These are phyloP conservation scores for Thalia dealbata DNA, from an alignment of 176 grass and related monocot species.

Conservation along the genomic window DNA sequence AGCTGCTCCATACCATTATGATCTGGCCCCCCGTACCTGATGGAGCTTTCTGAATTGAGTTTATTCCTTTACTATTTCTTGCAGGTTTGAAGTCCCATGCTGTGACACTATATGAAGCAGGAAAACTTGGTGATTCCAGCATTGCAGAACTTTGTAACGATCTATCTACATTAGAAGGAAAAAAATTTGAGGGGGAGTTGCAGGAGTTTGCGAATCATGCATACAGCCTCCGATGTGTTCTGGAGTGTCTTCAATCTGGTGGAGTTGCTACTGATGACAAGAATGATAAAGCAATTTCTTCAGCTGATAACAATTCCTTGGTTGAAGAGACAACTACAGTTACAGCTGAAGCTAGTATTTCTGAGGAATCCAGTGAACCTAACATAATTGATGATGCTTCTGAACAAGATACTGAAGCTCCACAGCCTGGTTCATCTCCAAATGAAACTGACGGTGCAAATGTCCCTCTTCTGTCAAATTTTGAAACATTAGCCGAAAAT, in stretches of 20 bases:
- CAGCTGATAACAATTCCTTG: constrained; percentile 25
- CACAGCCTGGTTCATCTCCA: constrained; percentile 7
- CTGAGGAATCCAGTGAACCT: constrained; percentile 6
- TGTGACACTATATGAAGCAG: constrained; percentile 95
- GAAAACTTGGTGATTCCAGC: constrained; percentile 88
- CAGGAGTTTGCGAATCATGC: constrained; percentile 97
- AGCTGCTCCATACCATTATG: neutral
- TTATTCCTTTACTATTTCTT: constrained; percentile 20
- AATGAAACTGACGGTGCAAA: constrained; percentile 26
- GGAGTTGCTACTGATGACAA: constrained; percentile 36
- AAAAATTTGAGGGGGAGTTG: constrained; percentile 90
- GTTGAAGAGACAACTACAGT: constrained; percentile 24
- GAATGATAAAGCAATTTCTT: constrained; percentile 26
- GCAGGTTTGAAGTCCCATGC: constrained; percentile 98
- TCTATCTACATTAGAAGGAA: constrained; percentile 86
- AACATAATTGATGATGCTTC: constrained; percentile 5
- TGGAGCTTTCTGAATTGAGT: neutral
- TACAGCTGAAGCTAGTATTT: constrained; percentile 25
- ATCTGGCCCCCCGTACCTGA: constrained; percentile 6
- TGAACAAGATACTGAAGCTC: constrained; percentile 20
- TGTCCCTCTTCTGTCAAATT: constrained; percentile 11
- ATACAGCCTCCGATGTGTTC: constrained; percentile 79
- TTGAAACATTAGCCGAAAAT: constrained; percentile 19
- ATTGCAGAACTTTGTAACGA: constrained; percentile 79
- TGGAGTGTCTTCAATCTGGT: constrained; percentile 82